These are phyloP conservation scores for Venturia asperata DNA, from an alignment of 2,329 filamentous ascomycete species.

Conservation along the genomic window DNA sequence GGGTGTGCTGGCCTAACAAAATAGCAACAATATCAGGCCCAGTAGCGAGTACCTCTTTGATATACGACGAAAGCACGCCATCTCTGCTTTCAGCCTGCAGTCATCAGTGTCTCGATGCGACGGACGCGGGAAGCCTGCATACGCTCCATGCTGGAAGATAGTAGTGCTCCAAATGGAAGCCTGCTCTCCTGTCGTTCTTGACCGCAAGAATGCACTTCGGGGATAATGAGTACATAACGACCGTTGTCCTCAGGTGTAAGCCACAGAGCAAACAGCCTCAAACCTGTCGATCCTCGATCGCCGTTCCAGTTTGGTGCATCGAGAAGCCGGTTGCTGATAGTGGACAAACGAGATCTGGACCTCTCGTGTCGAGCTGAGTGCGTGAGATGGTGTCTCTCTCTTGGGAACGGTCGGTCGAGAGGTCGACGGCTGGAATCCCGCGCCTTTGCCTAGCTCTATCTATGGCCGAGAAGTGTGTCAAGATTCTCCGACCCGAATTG, in stretches of 20 bases:
- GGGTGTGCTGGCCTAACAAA: not conserved
- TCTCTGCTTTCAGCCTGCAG: not conserved
- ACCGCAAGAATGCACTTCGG: slow-evolving; percentile 8
- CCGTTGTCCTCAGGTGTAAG: not conserved
- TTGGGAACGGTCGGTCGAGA: not conserved
- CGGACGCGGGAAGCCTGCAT: slow-evolving; percentile 6
- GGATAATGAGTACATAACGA: slow-evolving; percentile 3
- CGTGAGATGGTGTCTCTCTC: not conserved
- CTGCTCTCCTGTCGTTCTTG: slow-evolving; percentile 3
- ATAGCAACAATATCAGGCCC: not conserved
- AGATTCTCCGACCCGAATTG: not conserved
- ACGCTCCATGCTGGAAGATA: not conserved
- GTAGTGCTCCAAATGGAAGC: not conserved
- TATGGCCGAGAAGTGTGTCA: not conserved
- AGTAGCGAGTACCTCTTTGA: not conserved
- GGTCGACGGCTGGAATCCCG: slow-evolving; percentile 1
- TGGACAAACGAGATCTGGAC: not conserved
- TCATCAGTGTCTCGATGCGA: not conserved
- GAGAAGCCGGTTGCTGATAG: not conserved
- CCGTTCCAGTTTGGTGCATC: not conserved
- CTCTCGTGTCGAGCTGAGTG: not conserved
- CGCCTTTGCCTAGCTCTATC: not conserved
- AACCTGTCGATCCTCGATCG: not conserved
- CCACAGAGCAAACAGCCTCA: not conserved
- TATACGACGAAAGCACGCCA: not conserved